phyloP scores from a whole-genome alignment of 2,329 filamentous ascomycete species.

The Tolypocladium tropicale region DNA sequence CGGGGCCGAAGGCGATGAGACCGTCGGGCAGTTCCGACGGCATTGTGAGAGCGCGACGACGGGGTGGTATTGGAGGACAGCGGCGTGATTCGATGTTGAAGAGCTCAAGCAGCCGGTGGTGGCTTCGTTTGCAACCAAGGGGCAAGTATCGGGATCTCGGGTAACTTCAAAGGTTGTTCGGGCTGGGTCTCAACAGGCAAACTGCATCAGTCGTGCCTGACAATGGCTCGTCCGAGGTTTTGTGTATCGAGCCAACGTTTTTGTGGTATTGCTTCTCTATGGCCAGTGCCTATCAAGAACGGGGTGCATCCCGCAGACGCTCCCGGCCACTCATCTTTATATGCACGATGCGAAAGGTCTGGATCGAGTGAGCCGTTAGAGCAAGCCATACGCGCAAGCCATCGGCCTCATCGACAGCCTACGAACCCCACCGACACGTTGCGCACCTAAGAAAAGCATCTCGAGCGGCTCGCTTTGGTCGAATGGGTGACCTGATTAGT shows the following conservation, averaged over 20 bases:
- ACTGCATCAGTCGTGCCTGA: background rate
- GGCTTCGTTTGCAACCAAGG: background rate
- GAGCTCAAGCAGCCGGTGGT: background rate
- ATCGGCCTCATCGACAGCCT: background rate
- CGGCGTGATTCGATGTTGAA: background rate
- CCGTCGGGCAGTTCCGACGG: background rate
- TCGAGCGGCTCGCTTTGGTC: background rate
- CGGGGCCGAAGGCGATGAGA: slow-evolving; percentile 26
- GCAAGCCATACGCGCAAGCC: background rate
- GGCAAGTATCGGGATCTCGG: too few relatives aligned
- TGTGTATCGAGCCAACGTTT: background rate
- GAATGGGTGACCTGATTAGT: background rate
- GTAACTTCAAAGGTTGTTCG: too few relatives aligned
- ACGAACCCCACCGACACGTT: background rate
- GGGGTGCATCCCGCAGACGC: too few relatives aligned
- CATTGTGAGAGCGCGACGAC: background rate
- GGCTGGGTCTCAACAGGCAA: background rate
- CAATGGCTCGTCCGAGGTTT: background rate
- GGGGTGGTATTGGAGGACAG: background rate
- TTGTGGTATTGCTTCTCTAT: background rate
- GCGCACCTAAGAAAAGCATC: background rate
- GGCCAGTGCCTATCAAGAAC: background rate
- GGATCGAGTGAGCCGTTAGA: background rate
- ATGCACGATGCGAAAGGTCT: background rate
- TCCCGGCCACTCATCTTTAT: background rate